These are phyloP conservation scores for Epichloe amarillans DNA, from an alignment of 2,329 filamentous ascomycete genomes.

Conservation along the genomic window DNA sequence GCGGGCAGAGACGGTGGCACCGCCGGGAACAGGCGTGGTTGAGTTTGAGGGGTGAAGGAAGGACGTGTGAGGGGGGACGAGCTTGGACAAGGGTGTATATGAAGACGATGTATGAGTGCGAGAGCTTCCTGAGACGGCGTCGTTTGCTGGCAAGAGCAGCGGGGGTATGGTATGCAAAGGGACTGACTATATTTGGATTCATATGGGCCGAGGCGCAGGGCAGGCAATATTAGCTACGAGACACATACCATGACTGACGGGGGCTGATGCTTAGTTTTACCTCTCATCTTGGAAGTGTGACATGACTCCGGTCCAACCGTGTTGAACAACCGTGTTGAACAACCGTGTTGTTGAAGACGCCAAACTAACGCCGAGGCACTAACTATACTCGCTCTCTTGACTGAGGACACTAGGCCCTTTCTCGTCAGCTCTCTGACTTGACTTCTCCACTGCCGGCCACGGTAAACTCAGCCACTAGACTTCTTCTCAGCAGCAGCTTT, in stretches of 20 bases:
- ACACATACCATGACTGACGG: neutral
- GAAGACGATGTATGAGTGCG: constrained; percentile 7
- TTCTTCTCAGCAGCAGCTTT: neutral
- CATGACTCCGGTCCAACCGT: no score
- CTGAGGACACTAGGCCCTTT: neutral
- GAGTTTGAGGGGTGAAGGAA: constrained; percentile 28
- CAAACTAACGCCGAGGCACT: no score
- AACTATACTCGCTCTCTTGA: no score
- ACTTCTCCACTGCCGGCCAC: neutral
- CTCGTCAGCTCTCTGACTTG: neutral
- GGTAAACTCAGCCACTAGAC: neutral
- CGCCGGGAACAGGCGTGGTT: constrained; percentile 23
- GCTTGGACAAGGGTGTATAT: constrained; percentile 3
- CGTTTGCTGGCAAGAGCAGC: neutral
- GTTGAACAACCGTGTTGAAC: no score
- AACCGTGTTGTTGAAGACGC: no score
- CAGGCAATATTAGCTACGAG: neutral
- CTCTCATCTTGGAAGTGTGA: no score
- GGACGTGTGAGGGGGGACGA: neutral
- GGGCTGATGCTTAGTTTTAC: neutral
- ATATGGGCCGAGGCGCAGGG: neutral
- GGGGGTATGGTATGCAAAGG: neutral
- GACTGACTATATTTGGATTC: neutral
- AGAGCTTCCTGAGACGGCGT: neutral
- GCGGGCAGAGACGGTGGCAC: constrained; percentile 15